A percentile compares a stretch with the other conserved stretches of the same genome.
Evolutionary conservation across 306 rosid genomes (phyloP).

Genomic region (Quercus parvula): DNA sequence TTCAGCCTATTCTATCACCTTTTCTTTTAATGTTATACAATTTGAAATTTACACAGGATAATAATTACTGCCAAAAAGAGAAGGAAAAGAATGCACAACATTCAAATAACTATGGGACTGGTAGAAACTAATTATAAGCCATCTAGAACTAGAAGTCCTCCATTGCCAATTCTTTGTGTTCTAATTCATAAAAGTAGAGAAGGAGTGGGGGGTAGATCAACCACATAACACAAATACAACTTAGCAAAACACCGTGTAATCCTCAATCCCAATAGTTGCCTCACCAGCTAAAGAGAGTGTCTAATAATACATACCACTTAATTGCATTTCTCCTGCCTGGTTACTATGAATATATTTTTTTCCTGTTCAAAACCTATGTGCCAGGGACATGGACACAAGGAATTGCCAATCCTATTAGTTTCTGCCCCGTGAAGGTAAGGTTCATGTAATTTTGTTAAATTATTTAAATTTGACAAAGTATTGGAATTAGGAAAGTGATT

Average conservation of each 20-base stretch:
- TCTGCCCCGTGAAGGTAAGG: neutral
- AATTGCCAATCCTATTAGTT: neutral
- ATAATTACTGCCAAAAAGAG: neutral
- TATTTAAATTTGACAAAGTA: neutral
- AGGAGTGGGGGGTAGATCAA: neutral
- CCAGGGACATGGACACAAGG: neutral
- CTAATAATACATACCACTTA: neutral
- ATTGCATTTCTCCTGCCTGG: too few species aligned
- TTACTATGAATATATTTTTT: too few species aligned
- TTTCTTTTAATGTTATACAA: neutral
- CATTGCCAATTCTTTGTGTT: neutral
- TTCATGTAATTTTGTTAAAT: neutral
- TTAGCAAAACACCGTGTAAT: neutral
- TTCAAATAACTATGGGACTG: neutral
- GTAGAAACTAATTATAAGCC: neutral
- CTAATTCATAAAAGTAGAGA: neutral
- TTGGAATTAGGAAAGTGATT: neutral
- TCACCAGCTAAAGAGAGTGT: neutral
- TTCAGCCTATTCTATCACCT: neutral
- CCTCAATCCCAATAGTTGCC: neutral
- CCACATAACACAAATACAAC: neutral
- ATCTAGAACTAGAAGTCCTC: neutral
- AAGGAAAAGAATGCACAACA: neutral
- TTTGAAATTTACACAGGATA: neutral
- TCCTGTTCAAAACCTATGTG: neutral